Evolutionary conservation across 2,329 filamentous ascomycete species (phyloP).

Genomic region (Aspergillus versicolor): DNA sequence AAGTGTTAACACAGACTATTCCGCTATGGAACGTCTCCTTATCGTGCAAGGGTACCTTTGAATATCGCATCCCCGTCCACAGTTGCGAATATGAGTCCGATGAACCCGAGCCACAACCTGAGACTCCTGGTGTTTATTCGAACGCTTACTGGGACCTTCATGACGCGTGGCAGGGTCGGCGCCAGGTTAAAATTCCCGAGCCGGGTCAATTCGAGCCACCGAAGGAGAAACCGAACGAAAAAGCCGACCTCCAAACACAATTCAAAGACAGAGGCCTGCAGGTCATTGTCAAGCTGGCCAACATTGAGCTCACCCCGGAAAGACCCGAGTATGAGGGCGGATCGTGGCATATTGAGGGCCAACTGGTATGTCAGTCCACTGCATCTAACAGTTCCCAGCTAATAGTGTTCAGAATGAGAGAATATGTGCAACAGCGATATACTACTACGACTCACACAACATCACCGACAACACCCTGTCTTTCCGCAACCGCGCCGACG

Average conservation of each 20-base stretch:
- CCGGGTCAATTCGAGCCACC: not conserved
- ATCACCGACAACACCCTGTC: slow-evolving; percentile 54
- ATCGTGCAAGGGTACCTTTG: not conserved
- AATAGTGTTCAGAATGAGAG: slow-evolving; percentile 53
- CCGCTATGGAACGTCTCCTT: slow-evolving; percentile 48
- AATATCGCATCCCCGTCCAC: slow-evolving; percentile 7
- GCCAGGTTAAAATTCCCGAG: not conserved
- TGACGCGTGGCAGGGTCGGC: not conserved
- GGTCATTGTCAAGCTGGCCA: slow-evolving; percentile 62
- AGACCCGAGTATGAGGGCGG: slow-evolving; percentile 54
- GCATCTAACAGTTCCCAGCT: no score
- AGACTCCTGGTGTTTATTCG: not conserved
- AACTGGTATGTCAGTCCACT: not conserved
- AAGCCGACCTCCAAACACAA: not conserved
- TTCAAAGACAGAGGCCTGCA: slow-evolving; percentile 31
- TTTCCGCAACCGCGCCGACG: slow-evolving; percentile 46
- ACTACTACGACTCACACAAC: slow-evolving; percentile 65
- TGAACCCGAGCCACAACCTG: not conserved
- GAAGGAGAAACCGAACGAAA: not conserved
- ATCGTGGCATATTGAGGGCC: slow-evolving; percentile 48
- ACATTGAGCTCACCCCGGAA: slow-evolving; percentile 60
- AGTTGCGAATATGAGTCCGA: slow-evolving; percentile 4
- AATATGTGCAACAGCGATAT: slow-evolving; percentile 63
- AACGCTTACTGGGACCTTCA: not conserved
- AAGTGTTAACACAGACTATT: slow-evolving; percentile 39